Conservation (phyloP, 2,329 filamentous ascomycete genomes). For the Myotisia sp. region DNA sequence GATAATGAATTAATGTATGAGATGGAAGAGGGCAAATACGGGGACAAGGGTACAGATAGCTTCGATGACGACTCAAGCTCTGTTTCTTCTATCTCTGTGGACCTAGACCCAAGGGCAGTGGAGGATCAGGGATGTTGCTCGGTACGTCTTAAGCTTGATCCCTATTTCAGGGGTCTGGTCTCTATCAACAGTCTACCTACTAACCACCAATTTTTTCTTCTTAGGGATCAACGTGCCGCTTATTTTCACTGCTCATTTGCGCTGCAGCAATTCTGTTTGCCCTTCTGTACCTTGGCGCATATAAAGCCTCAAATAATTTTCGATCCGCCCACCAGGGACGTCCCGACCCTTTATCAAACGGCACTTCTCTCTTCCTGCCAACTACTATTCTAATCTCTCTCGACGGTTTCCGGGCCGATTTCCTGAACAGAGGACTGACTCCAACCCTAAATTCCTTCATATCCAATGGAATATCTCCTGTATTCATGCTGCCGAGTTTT, state of each 20-base stretch:
- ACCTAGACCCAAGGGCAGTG: slow-evolving; percentile 30
- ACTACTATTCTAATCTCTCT: slow-evolving; percentile 90
- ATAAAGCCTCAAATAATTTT: slow-evolving; percentile 36
- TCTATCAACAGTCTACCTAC: too few relatives aligned
- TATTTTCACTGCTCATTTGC: slow-evolving; percentile 28
- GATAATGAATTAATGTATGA: slow-evolving; percentile 72
- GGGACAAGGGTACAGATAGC: slow-evolving; percentile 22
- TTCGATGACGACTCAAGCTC: slow-evolving; percentile 46
- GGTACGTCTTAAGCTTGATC: slow-evolving; percentile 17
- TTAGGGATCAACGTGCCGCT: slow-evolving; percentile 15
- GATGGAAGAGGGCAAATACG: slow-evolving; percentile 72
- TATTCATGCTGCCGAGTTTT: slow-evolving; percentile 88
- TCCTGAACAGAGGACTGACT: slow-evolving; percentile 68
- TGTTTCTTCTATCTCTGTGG: slow-evolving; percentile 44
- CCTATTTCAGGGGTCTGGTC: too few relatives aligned
- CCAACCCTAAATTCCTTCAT: slow-evolving; percentile 68
- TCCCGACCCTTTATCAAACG: slow-evolving; percentile 47
- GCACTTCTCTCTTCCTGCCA: slow-evolving; percentile 73
- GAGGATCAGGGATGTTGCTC: slow-evolving; percentile 20
- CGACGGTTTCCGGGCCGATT: slow-evolving; percentile 92
- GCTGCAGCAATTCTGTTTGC: slow-evolving; percentile 40
- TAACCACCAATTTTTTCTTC: slow-evolving; percentile 4
- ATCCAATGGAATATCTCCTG: slow-evolving; percentile 69
- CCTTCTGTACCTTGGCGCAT: slow-evolving; percentile 42
- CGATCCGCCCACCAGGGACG: slow-evolving; percentile 16